Evolutionary conservation across 768 basidiomycete species (phyloP).

Genomic region (Paxillus rubicundulus): DNA sequence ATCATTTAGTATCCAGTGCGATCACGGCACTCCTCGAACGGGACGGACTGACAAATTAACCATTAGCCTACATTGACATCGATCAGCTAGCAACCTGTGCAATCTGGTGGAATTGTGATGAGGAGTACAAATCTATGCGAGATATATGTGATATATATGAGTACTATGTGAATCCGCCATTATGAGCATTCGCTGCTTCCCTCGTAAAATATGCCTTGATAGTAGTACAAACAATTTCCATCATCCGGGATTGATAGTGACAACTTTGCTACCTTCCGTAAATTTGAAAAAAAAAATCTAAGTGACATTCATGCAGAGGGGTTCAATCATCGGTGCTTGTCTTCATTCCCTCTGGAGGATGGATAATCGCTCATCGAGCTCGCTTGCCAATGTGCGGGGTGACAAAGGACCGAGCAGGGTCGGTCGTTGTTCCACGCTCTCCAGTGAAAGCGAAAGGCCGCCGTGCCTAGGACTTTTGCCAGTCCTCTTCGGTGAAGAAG

Average conservation of each 20-base stretch:
- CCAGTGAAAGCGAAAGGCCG: not conserved
- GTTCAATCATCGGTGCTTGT: not conserved
- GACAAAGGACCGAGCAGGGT: constrained; percentile 8
- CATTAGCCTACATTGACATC: not conserved
- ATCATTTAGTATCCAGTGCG: constrained; percentile 52
- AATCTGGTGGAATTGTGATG: not conserved
- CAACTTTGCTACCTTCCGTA: not conserved
- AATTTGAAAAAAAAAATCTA: not conserved
- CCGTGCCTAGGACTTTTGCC: not conserved
- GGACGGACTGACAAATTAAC: constrained; percentile 31
- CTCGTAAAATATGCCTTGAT: not conserved
- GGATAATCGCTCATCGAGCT: constrained; percentile 20
- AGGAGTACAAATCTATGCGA: constrained; percentile 10
- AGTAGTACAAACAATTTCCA: too few relatives aligned
- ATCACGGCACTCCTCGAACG: constrained; percentile 39
- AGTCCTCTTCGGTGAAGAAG: not conserved
- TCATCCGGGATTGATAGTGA: too few relatives aligned
- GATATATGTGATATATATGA: not conserved
- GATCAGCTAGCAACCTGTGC: not conserved
- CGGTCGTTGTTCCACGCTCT: too few relatives aligned
- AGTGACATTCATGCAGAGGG: not conserved
- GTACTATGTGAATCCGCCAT: not conserved
- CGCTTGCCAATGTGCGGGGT: constrained; percentile 15
- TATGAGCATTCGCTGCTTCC: not conserved
- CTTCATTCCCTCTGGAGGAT: constrained; percentile 15